Percentiles rank a stretch among this genome's conserved stretches.
phyloP scores from a whole-genome alignment of 2,329 filamentous ascomycete genomes.

The Chalaropsis ovoidea region DNA sequence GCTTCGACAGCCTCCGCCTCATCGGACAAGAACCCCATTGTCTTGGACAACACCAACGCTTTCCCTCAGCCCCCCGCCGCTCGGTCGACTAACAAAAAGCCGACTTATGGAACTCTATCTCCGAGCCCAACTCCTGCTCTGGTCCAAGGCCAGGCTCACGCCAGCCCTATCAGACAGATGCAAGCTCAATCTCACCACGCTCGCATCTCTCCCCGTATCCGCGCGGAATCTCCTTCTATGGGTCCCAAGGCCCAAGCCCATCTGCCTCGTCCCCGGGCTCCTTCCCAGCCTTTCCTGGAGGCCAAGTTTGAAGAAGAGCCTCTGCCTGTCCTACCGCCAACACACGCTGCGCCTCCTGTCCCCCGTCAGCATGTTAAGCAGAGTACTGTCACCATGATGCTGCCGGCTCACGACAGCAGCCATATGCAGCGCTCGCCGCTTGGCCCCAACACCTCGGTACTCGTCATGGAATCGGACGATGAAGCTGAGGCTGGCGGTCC shows the following conservation, averaged over 20 bases:
- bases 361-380: not conserved
- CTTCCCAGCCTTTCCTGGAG: not conserved
- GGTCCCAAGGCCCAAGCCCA: not conserved
- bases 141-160: not conserved
- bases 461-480: constrained; percentile 38
- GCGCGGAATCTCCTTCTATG: constrained; percentile 13
- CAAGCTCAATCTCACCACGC: constrained; percentile 6
- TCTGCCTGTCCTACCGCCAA: not conserved
- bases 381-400: not conserved
- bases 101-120: not conserved
- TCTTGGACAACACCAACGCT: constrained; percentile 17
- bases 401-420: not conserved
- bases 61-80: constrained; percentile 20
- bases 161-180: not conserved
- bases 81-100: not conserved
- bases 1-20: constrained; percentile 6
- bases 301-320: constrained; percentile 13
- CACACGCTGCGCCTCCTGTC: not conserved
- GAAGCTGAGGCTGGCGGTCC: constrained; percentile 29
- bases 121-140: not conserved
- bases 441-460: constrained; percentile 32
- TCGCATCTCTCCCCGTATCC: constrained; percentile 13
- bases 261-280: not conserved
- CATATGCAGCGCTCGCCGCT: constrained; percentile 25
- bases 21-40: constrained; percentile 18